These are phyloP conservation scores for Hemisphaericaspora xylofermentans DNA, from an alignment of 1,139 yeast genomes.

Conservation along the genomic window DNA sequence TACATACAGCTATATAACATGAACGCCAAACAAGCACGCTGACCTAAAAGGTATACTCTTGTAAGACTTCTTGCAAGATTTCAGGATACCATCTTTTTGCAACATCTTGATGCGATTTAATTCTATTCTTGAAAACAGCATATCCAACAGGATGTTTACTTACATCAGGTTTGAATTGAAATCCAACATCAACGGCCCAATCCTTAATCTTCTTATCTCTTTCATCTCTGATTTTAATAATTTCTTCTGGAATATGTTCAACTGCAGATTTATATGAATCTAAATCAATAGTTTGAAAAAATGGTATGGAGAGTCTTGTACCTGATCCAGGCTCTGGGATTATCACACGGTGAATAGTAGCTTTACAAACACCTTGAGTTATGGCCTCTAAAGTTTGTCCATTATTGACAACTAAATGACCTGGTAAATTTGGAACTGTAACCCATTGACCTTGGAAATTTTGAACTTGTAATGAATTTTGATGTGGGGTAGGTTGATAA, in stretches of 20 bases:
- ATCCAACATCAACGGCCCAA: constrained; percentile 49
- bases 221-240: constrained; percentile 29
- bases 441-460: constrained; percentile 66
- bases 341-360: constrained; percentile 67
- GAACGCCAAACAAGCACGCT: not conserved
- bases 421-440: constrained; percentile 43
- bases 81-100: constrained; percentile 65
- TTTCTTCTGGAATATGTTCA: constrained; percentile 29
- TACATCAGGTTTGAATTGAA: constrained; percentile 48
- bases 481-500: constrained; percentile 53
- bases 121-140: constrained; percentile 61
- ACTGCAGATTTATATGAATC: constrained; percentile 40
- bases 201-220: constrained; percentile 40
- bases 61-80: constrained; percentile 33
- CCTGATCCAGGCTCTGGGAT: constrained; percentile 55
- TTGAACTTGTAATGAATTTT: constrained; percentile 57
- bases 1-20: not conserved
- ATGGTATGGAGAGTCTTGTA: constrained; percentile 53
- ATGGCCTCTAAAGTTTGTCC: constrained; percentile 58
- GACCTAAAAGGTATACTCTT: constrained; percentile 13
- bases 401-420: constrained; percentile 50
- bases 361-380: constrained; percentile 54
- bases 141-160: constrained; percentile 52
- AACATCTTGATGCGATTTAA: constrained; percentile 68
- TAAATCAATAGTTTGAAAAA: constrained; percentile 53